Conservation (phyloP, 208 protist genomes). For the Acanthamoeba triangularis region DNA sequence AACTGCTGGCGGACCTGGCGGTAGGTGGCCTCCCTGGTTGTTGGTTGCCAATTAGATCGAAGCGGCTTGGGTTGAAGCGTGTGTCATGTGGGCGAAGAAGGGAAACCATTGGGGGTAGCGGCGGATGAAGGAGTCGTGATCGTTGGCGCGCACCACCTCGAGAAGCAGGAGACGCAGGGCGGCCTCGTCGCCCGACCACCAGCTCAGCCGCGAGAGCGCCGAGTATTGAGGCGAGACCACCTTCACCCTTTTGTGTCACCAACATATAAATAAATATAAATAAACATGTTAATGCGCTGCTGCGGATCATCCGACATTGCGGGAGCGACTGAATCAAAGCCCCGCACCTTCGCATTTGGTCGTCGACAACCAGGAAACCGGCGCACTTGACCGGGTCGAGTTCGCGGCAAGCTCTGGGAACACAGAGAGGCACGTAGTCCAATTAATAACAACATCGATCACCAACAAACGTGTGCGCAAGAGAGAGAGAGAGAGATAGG, state of each 20-base stretch:
- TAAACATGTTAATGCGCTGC: too few species aligned
- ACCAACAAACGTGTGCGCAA: not conserved
- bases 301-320: too few species aligned
- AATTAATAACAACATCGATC: not conserved
- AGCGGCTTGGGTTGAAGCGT: not conserved
- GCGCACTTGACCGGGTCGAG: constrained; percentile 12
- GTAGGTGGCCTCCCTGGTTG: not conserved
- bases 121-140: constrained; percentile 13
- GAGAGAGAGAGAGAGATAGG: not conserved
- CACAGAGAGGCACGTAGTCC: not conserved
- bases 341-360: not conserved
- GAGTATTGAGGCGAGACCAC: constrained; percentile 15
- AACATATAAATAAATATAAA: too few species aligned
- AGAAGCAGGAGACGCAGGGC: constrained; percentile 10
- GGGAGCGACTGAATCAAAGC: not conserved
- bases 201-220: constrained; percentile 6
- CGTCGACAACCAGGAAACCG: constrained; percentile 18
- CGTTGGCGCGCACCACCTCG: not conserved
- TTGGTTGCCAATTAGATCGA: not conserved
- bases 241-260: not conserved
- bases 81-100: not conserved
- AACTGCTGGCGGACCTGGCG: not conserved
- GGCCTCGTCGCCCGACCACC: constrained; percentile 43
- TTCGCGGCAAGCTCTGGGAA: not conserved
- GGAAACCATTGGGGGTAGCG: constrained; percentile 24